These are phyloP conservation scores for Castanea crenata DNA, from an alignment of 306 rosid genomes.

Conservation along the genomic window DNA sequence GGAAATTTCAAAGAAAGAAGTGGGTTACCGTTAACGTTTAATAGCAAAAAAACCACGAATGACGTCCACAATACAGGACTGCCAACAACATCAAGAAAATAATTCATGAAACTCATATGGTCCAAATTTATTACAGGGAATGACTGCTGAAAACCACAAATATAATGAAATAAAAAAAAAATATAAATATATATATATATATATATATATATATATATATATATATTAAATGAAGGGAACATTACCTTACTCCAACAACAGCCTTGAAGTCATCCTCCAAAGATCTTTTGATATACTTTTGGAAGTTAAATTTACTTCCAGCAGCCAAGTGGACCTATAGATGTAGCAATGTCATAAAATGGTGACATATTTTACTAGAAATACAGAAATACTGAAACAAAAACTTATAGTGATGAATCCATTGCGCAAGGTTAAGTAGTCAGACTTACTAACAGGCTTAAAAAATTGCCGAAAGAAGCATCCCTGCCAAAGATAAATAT, in stretches of 20 bases:
- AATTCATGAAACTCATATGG: not conserved
- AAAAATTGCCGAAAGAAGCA: too few relatives aligned
- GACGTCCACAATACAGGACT: constrained; percentile 91
- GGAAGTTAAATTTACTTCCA: constrained; percentile 89
- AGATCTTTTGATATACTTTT: constrained; percentile 86
- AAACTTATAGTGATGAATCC: too few relatives aligned
- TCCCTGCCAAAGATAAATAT: too few relatives aligned
- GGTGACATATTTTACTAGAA: too few relatives aligned
- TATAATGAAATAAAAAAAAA: not conserved
- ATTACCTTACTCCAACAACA: constrained; percentile 90
- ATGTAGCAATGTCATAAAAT: constrained; percentile 26
- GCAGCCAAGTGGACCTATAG: constrained; percentile 76
- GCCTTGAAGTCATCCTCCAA: constrained; percentile 92
- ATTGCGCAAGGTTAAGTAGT: too few relatives aligned
- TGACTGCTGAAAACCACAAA: constrained; percentile 6
- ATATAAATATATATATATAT: too few relatives aligned
- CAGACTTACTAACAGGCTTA: too few relatives aligned
- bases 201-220: too few relatives aligned
- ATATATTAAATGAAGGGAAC: constrained; percentile 7
- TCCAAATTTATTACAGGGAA: constrained; percentile 2
- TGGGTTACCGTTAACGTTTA: constrained; percentile 64
- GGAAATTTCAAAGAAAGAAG: constrained; percentile 8
- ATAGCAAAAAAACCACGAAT: constrained; percentile 71
- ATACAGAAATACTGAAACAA: too few relatives aligned
- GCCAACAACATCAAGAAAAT: constrained; percentile 30